Evolutionary conservation across 2,329 filamentous ascomycete genomes (phyloP).

Genomic region (Diaporthe destruens): DNA sequence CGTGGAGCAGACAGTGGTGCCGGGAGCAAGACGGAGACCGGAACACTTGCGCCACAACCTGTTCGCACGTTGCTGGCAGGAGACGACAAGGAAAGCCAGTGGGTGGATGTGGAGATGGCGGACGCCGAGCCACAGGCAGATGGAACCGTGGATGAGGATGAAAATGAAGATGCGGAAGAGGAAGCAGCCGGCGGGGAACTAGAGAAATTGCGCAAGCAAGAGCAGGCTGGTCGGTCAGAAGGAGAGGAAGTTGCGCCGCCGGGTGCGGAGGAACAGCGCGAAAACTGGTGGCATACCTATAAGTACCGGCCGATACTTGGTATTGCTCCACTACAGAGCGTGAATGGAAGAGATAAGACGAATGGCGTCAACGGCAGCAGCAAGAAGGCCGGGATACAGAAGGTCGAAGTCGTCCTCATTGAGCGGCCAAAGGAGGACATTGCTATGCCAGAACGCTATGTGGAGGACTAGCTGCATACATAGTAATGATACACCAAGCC

Average conservation of each 20-base stretch:
- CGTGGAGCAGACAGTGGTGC: slow-evolving; percentile 64
- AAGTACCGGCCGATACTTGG: slow-evolving; percentile 96
- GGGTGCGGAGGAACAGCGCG: slow-evolving; percentile 44
- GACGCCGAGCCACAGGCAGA: slow-evolving; percentile 48
- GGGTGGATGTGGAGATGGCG: slow-evolving; percentile 52
- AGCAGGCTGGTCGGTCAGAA: slow-evolving; percentile 54
- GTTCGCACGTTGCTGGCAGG: slow-evolving; percentile 53
- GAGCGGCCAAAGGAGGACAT: slow-evolving; percentile 89
- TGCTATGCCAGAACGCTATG: slow-evolving; percentile 56
- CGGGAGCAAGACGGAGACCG: slow-evolving; percentile 64
- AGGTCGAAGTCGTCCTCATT: slow-evolving; percentile 85
- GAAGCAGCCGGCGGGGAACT: slow-evolving; percentile 50
- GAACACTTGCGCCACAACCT: slow-evolving; percentile 59
- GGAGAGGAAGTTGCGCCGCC: slow-evolving; percentile 47
- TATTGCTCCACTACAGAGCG: slow-evolving; percentile 60
- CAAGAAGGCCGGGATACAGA: slow-evolving; percentile 43
- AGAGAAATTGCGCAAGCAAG: slow-evolving; percentile 51
- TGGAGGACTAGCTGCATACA: background rate
- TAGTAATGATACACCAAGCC: background rate
- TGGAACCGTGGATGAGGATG: slow-evolving; percentile 53
- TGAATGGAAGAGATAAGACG: slow-evolving; percentile 49
- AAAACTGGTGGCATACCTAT: slow-evolving; percentile 82
- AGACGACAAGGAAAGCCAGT: slow-evolving; percentile 55
- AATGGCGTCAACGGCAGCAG: slow-evolving; percentile 39
- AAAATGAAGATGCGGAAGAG: slow-evolving; percentile 56